A percentile compares a stretch with the other conserved stretches of the same genome.
Evolutionary conservation across 768 basidiomycete genomes (phyloP).

Genomic region (Podaxis sp.): DNA sequence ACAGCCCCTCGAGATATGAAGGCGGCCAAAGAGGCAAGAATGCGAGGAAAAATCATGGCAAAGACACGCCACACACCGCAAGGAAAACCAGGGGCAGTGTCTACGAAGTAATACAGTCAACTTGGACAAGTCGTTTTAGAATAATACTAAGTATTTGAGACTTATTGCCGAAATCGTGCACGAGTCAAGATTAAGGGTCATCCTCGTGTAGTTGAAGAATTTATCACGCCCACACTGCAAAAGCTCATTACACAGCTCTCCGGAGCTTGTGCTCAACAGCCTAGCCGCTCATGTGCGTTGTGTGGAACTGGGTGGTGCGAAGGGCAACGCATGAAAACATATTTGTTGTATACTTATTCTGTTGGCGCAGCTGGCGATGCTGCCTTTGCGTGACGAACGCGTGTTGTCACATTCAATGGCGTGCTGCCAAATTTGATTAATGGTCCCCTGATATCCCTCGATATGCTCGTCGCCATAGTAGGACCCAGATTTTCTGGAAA

Average conservation of each 20-base stretch:
- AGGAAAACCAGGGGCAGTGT: constrained; percentile 12
- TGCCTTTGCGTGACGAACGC: neutral
- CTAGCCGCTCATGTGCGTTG: neutral
- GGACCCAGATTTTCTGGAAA: constrained; percentile 67
- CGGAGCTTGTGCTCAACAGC: neutral
- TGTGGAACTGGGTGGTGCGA: neutral
- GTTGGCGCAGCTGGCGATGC: neutral
- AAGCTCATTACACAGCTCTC: neutral
- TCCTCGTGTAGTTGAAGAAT: neutral
- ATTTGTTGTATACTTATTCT: neutral
- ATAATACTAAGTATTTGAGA: too few species aligned
- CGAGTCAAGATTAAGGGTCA: neutral
- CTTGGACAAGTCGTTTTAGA: neutral
- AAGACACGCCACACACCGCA: constrained; percentile 33
- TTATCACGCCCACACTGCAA: neutral
- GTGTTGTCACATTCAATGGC: constrained; percentile 16
- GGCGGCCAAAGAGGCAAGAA: constrained; percentile 58
- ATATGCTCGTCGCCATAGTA: constrained; percentile 70
- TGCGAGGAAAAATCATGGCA: constrained; percentile 47
- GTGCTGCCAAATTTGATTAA: neutral
- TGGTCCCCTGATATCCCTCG: neutral
- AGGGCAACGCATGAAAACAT: neutral
- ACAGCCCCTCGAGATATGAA: constrained; percentile 80
- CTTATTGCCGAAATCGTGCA: too few species aligned
- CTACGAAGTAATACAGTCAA: neutral